Evolutionary conservation across 1,284 basidiomycete species (phyloP).

Genomic region (Cutaneotrichosporon arboriforme): DNA sequence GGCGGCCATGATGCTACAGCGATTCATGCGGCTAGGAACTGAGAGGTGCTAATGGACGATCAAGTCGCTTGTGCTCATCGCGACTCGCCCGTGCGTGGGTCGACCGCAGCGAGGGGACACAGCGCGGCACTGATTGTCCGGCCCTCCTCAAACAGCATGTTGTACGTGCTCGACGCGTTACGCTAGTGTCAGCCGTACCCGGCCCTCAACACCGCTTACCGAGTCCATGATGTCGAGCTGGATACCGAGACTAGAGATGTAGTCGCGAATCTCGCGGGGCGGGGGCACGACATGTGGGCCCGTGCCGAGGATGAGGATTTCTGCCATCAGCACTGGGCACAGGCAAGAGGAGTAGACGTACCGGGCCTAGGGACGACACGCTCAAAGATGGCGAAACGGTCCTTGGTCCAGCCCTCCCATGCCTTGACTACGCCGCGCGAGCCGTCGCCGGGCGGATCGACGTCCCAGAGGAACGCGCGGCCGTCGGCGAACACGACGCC

Average conservation of each 20-base stretch:
- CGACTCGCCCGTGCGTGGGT: conserved; percentile 14
- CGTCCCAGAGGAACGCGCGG: conserved; percentile 84
- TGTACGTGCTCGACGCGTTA: conserved; percentile 92
- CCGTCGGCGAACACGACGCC: conserved; percentile 80
- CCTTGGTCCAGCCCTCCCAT: conserved; percentile 59
- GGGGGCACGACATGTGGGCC: conserved; percentile 67
- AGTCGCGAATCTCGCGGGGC: conserved; percentile 62
- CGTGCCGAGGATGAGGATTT: conserved; percentile 85
- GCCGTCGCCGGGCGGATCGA: conserved; percentile 56
- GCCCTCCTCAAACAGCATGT: conserved; percentile 86
- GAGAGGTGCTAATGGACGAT: too few relatives aligned
- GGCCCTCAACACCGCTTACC: conserved; percentile 52
- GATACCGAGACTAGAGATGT: conserved; percentile 73
- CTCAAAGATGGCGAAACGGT: conserved; percentile 74
- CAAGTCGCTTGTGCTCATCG: too few relatives aligned
- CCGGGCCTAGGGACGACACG: conserved; percentile 77
- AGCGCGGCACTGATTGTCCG: conserved; percentile 83
- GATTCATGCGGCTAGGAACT: too few relatives aligned
- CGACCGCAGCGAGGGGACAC: conserved; percentile 57
- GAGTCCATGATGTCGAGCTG: conserved; percentile 93
- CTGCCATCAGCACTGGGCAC: too few relatives aligned
- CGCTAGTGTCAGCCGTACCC: conserved; percentile 51
- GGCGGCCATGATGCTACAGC: too few relatives aligned
- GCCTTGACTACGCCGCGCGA: conserved; percentile 28
- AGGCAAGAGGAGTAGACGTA: conserved; percentile 47